Evolutionary conservation across 805 yeast genomes (phyloP).

Genomic region (Priceomyces medius): DNA sequence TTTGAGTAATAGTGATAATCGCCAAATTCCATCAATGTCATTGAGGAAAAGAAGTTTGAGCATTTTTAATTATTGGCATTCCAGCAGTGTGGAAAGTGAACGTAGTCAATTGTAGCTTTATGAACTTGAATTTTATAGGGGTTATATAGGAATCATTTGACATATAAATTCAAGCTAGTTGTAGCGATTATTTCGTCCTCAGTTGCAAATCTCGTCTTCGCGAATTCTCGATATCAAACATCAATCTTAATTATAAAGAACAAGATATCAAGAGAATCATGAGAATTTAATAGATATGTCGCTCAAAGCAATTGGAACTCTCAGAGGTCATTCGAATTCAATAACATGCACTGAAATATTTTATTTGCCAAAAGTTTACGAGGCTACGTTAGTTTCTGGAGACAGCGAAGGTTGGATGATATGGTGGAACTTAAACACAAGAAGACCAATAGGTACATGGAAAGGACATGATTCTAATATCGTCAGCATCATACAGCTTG

Average conservation of each 20-base stretch:
- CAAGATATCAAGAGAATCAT: too few relatives aligned
- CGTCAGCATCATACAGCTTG: slow-evolving; percentile 41
- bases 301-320: slow-evolving; percentile 5
- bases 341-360: slow-evolving; percentile 13
- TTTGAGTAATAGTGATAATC: background rate
- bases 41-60: background rate
- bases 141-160: too few relatives aligned
- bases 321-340: slow-evolving; percentile 21
- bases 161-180: too few relatives aligned
- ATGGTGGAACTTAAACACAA: slow-evolving; percentile 61
- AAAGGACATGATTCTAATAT: slow-evolving; percentile 56
- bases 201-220: too few relatives aligned
- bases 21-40: background rate
- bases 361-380: slow-evolving; percentile 3
- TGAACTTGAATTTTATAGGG: too few relatives aligned
- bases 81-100: background rate
- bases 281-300: too few relatives aligned
- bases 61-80: background rate
- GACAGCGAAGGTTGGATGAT: slow-evolving; percentile 64
- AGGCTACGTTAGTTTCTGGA: slow-evolving; percentile 42
- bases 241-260: too few relatives aligned
- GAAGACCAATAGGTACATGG: slow-evolving; percentile 60
- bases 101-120: too few relatives aligned
- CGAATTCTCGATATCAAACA: too few relatives aligned
- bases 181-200: too few relatives aligned